A percentile compares a stretch with the other conserved stretches of the same genome.
These are phyloP conservation scores for Trichosporon coremiiforme DNA, from an alignment of 1,284 basidiomycete species.

Conservation along the genomic window DNA sequence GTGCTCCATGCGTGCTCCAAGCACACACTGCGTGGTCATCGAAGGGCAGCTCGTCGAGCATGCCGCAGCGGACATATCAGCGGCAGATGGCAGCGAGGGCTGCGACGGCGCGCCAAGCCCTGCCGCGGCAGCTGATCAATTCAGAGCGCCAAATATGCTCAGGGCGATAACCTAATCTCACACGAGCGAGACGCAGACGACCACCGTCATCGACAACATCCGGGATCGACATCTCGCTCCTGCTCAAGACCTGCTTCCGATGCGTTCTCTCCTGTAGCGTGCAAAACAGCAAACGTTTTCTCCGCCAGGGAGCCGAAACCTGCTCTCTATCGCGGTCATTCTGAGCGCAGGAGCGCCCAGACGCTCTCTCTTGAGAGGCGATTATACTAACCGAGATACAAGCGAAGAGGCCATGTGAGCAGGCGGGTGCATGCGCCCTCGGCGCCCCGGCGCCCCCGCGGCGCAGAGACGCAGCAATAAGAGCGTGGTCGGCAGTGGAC, in stretches of 20 bases:
- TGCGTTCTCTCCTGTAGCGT: neutral
- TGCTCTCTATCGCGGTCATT: neutral
- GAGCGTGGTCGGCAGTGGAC: no score
- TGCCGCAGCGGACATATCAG: neutral
- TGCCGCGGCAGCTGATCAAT: conserved; percentile 4
- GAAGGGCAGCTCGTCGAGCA: no score
- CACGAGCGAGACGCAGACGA: neutral
- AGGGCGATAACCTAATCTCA: conserved; percentile 8
- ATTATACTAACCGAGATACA: conserved; percentile 15
- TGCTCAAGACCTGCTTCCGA: neutral
- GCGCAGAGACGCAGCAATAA: no score
- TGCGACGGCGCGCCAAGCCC: neutral
- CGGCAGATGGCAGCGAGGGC: neutral
- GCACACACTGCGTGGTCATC: neutral
- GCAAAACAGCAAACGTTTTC: neutral
- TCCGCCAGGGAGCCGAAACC: conserved; percentile 16
- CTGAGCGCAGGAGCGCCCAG: neutral
- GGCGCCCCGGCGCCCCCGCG: neutral
- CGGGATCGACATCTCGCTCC: neutral
- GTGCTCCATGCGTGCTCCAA: no score
- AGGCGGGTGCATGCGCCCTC: neutral
- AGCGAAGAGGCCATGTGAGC: neutral
- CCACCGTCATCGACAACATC: neutral
- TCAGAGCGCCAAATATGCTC: neutral
- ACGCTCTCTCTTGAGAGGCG: conserved; percentile 14